phyloP scores from a whole-genome alignment of 202 grass and related monocot genomes.

The Setaria viridis region DNA sequence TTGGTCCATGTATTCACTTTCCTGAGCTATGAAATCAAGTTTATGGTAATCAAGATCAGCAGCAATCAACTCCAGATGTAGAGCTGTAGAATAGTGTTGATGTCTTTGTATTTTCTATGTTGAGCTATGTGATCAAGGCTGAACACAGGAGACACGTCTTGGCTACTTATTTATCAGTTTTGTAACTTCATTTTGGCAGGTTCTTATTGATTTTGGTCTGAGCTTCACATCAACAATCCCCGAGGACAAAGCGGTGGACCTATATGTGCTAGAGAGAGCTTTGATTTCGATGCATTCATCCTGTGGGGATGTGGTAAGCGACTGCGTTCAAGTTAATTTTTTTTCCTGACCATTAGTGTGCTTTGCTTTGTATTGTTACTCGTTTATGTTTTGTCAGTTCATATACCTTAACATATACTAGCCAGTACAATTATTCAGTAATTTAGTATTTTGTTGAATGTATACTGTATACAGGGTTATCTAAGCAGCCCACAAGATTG shows the following conservation, averaged over 20 bases:
- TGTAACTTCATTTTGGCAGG: conserved; percentile 52
- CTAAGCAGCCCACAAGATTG: background rate
- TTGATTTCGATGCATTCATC: conserved; percentile 98
- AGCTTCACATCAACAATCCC: conserved; percentile 91
- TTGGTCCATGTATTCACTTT: conserved; percentile 10
- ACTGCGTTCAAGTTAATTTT: conserved; percentile 16
- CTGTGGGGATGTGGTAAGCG: conserved; percentile 79
- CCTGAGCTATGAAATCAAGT: background rate
- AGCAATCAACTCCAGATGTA: background rate
- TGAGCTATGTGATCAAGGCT: background rate
- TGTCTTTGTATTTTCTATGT: background rate
- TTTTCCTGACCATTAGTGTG: conserved; percentile 11
- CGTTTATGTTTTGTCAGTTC: background rate
- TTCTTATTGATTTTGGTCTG: conserved; percentile 97
- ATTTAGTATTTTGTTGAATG: background rate
- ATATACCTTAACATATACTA: background rate
- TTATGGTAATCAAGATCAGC: conserved; percentile 7
- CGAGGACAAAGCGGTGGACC: conserved; percentile 93
- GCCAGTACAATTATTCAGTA: background rate
- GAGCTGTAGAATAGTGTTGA: background rate
- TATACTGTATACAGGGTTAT: background rate
- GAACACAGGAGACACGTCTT: background rate
- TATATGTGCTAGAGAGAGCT: conserved; percentile 98
- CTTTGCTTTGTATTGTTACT: conserved; percentile 4
- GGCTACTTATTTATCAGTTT: background rate